phyloP scores from a whole-genome alignment of 305 asterid genomes.

The Monarda citriodora region DNA sequence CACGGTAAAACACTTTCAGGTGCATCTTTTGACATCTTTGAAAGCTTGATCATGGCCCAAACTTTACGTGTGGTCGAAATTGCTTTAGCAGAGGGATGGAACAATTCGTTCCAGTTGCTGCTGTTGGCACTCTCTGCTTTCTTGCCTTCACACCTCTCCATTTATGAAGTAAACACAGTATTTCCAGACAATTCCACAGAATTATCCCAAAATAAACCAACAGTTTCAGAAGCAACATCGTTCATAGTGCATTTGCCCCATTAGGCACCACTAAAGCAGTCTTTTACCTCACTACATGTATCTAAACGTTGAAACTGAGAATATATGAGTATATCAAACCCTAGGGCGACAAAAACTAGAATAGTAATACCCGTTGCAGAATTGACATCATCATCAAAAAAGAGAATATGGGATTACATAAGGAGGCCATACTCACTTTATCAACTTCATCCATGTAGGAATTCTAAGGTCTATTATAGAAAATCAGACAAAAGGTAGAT shows the following conservation, averaged over 20 bases:
- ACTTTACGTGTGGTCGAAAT: slow-evolving; percentile 29
- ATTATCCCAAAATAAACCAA: slow-evolving; percentile 1
- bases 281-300: neutral
- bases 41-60: slow-evolving; percentile 46
- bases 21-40: slow-evolving; percentile 34
- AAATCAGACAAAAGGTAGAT: neutral
- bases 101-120: slow-evolving; percentile 48
- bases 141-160: slow-evolving; percentile 21
- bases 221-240: slow-evolving; percentile 12
- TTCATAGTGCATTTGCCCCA: neutral
- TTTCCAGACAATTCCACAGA: slow-evolving; percentile 11
- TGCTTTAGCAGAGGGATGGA: slow-evolving; percentile 32
- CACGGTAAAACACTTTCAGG: slow-evolving; percentile 46
- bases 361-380: no score
- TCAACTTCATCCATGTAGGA: neutral
- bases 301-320: neutral
- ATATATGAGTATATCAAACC: neutral
- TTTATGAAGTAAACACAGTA: neutral
- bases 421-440: slow-evolving; percentile 5
- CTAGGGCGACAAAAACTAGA: no score
- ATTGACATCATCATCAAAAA: no score
- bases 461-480: neutral
- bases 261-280: no score
- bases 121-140: slow-evolving; percentile 24
- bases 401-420: no score